A percentile compares a stretch with the other conserved stretches of the same genome.
phyloP scores from a whole-genome alignment of 164 flowering plant species.

The Brasenia schreberi region DNA sequence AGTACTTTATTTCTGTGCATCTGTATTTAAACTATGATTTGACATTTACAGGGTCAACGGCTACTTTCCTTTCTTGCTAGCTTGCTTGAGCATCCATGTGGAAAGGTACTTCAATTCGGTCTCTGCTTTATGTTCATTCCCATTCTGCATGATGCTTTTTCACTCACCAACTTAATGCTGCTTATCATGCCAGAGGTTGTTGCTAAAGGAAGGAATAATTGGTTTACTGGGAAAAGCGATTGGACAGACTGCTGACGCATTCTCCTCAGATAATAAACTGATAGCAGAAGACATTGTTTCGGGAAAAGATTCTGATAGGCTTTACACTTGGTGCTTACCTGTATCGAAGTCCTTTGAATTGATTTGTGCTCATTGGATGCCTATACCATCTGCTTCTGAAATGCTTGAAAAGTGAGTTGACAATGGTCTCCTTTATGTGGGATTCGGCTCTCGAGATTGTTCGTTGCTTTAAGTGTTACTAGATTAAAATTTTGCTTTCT shows the following conservation, averaged over 20 bases:
- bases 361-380: slow-evolving; percentile 24
- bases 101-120: slow-evolving; percentile 37
- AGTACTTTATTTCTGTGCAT: too few species aligned
- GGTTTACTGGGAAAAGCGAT: slow-evolving; percentile 39
- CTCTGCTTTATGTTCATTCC: not conserved
- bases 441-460: not conserved
- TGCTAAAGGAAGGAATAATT: slow-evolving; percentile 45
- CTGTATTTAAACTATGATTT: too few species aligned
- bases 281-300: slow-evolving; percentile 19
- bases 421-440: not conserved
- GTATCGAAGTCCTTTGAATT: slow-evolving; percentile 47
- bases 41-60: slow-evolving; percentile 34
- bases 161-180: not conserved
- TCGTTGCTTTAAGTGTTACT: not conserved
- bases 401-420: slow-evolving; percentile 36
- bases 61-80: slow-evolving; percentile 60
- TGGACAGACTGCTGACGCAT: slow-evolving; percentile 27
- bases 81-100: slow-evolving; percentile 76
- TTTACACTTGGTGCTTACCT: slow-evolving; percentile 56
- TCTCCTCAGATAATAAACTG: slow-evolving; percentile 28
- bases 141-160: not conserved
- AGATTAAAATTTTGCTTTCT: not conserved
- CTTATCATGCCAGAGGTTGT: slow-evolving; percentile 30
- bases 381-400: slow-evolving; percentile 12
- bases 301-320: slow-evolving; percentile 21